Base-by-base conservation (phyloP, 2,329 filamentous ascomycete species). In the Microdochium trichocladiopsis region DNA sequence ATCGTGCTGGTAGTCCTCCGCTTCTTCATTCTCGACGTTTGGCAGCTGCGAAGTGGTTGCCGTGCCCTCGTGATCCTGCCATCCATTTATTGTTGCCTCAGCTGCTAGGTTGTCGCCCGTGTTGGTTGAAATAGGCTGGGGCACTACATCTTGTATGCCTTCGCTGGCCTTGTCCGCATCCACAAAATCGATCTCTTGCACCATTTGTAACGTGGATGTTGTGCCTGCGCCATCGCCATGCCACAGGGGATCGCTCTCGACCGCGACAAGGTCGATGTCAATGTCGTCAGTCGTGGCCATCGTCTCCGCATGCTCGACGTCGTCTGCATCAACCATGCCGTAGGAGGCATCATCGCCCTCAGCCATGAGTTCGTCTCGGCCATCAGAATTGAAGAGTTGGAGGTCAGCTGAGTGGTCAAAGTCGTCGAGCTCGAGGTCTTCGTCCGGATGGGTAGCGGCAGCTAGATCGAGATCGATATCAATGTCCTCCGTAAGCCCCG, bases 391-490 rank as follows among this genome's bases (percentile, higher is more conserved):
- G 51, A 63, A 64, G n/a, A 62, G 60, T 8, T 62, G 56, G 22
- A 62, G 58, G 28, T 64, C 63, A 24, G 61, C 58, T 4, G 52
- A 48, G 51, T 61, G 57, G 25, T 66, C 63, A 45, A 61, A 65
- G 50, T 67, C 65, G 41, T 56, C 63, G 11, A 67, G 59, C 24
- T 65, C 64, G 51, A 67, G 58, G 21, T 66, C 63, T 55, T 66
- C 63, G 48, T 67, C 65, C 25, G 56, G 55, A 36, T 64, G 60
- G 47, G 55, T 63, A 5, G 22, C 41, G 25, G 56, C 56, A n/a
- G 59, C 58, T 49, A 66, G 63, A 57, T 67, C 64, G 48, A 67
- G 54, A 55, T 67, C 65, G 53, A 67, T 66, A 51, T 67, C 65
- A 54, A 67, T 67, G 47, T 67, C 65, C 50, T 67, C 63, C 21